Evolutionary conservation across 2,329 filamentous ascomycete species (phyloP).

Genomic region (Blastomyces gilchristii): DNA sequence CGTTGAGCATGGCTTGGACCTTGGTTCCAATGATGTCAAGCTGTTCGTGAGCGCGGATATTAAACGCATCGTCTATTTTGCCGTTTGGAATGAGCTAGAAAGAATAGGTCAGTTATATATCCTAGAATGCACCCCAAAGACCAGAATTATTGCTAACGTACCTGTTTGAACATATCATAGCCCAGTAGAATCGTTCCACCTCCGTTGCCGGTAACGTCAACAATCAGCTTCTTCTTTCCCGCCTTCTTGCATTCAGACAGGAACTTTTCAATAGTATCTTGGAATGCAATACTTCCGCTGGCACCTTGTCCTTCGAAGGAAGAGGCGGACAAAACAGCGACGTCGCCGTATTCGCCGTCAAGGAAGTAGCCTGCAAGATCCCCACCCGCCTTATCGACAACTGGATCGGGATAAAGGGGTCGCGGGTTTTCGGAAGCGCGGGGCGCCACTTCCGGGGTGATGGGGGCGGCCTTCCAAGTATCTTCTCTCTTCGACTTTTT

Average conservation of each 20-base stretch:
- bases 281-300: slow-evolving; percentile 24
- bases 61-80: slow-evolving; percentile 37
- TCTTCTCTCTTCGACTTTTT: slow-evolving; percentile 3
- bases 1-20: slow-evolving; percentile 15
- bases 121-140: neutral
- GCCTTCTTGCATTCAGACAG: slow-evolving; percentile 37
- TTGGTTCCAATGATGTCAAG: slow-evolving; percentile 29
- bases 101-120: neutral
- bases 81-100: slow-evolving; percentile 39
- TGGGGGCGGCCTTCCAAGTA: slow-evolving; percentile 7
- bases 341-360: slow-evolving; percentile 30
- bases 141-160: slow-evolving; percentile 6
- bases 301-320: slow-evolving; percentile 26
- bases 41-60: slow-evolving; percentile 38
- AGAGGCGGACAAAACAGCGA: slow-evolving; percentile 37
- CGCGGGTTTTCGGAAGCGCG: neutral
- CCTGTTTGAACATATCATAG: slow-evolving; percentile 43
- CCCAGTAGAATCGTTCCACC: slow-evolving; percentile 45
- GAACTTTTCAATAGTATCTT: slow-evolving; percentile 35
- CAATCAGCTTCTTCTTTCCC: slow-evolving; percentile 51
- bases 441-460: neutral
- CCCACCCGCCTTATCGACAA: slow-evolving; percentile 26
- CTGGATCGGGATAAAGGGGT: slow-evolving; percentile 30
- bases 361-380: slow-evolving; percentile 39
- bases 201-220: slow-evolving; percentile 53